A percentile compares a stretch with the other conserved stretches of the same genome.
phyloP scores from a whole-genome alignment of 108 stramenopile genomes.

The Cyclotella atomus region DNA sequence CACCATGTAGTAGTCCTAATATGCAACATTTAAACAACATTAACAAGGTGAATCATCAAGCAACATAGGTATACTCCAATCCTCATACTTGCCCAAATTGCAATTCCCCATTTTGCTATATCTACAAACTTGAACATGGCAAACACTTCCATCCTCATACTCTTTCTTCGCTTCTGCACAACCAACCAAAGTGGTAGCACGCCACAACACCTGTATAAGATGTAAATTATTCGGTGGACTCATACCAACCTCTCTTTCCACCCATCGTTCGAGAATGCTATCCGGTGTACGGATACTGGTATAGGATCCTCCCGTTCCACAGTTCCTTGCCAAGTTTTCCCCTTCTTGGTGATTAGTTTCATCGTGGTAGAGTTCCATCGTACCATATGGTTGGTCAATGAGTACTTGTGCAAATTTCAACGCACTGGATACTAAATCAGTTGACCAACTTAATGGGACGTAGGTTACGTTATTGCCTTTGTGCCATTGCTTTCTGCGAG shows the following conservation, averaged over 20 bases:
- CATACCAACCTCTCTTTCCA: not conserved
- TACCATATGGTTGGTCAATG: not conserved
- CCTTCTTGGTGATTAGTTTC: not conserved
- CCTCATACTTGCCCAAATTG: conserved; percentile 4
- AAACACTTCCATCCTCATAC: not conserved
- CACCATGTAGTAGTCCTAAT: too few relatives aligned
- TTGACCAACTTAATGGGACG: not conserved
- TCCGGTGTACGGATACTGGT: not conserved
- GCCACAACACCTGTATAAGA: conserved; percentile 14
- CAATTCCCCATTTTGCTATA: conserved; percentile 18
- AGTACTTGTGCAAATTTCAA: not conserved
- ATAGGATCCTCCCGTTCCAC: not conserved
- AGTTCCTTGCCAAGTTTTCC: not conserved
- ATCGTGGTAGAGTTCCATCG: not conserved
- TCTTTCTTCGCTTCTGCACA: not conserved
- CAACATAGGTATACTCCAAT: conserved; percentile 20
- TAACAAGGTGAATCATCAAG: conserved; percentile 1
- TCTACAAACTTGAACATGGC: conserved; percentile 14
- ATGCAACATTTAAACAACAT: conserved; percentile 2
- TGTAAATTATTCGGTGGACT: conserved; percentile 3
- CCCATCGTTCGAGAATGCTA: not conserved
- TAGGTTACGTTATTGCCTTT: not conserved
- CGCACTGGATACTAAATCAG: not conserved
- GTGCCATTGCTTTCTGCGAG: conserved; percentile 2
- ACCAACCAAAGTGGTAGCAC: conserved; percentile 2